These are phyloP conservation scores for Exophiala mesophila DNA, from an alignment of 2,329 filamentous ascomycete species.

Conservation along the genomic window DNA sequence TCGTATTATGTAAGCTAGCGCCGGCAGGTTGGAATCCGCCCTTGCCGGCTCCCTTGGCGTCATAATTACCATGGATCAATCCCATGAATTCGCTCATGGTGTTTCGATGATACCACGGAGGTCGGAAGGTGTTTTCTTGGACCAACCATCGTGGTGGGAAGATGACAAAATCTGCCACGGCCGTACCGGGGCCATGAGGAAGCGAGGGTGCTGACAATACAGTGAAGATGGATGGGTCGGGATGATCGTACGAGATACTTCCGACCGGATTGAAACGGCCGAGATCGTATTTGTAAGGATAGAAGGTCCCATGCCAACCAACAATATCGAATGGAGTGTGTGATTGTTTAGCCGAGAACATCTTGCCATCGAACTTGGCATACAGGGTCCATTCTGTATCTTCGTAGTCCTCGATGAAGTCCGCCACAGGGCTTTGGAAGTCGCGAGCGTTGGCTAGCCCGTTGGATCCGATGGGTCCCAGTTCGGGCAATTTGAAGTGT, in stretches of 20 bases:
- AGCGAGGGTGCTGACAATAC: constrained; percentile 55
- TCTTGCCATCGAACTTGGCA: constrained; percentile 62
- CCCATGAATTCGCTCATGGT: constrained; percentile 65
- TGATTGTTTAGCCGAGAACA: constrained; percentile 61
- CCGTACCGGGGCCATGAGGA: constrained; percentile 52
- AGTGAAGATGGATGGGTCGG: constrained; percentile 72
- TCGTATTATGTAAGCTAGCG: constrained; percentile 63
- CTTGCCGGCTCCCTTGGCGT: constrained; percentile 50
- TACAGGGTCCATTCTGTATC: constrained; percentile 51
- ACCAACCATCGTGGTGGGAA: constrained; percentile 63
- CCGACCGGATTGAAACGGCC: constrained; percentile 72
- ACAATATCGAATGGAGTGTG: constrained; percentile 76
- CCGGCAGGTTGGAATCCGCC: constrained; percentile 58
- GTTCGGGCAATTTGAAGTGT: constrained; percentile 66
- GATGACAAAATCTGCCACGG: constrained; percentile 61
- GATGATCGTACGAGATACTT: constrained; percentile 69
- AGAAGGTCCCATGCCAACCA: constrained; percentile 75
- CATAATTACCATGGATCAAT: constrained; percentile 57
- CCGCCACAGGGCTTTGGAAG: constrained; percentile 67
- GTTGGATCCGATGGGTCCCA: constrained; percentile 69
- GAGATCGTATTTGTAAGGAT: constrained; percentile 77
- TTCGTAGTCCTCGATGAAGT: constrained; percentile 58
- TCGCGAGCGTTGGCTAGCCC: constrained; percentile 70
- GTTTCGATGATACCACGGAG: constrained; percentile 61
- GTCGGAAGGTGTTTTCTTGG: constrained; percentile 56